Conservation (phyloP, 2,329 filamentous ascomycete genomes). For the Colletotrichum theobromicola region DNA sequence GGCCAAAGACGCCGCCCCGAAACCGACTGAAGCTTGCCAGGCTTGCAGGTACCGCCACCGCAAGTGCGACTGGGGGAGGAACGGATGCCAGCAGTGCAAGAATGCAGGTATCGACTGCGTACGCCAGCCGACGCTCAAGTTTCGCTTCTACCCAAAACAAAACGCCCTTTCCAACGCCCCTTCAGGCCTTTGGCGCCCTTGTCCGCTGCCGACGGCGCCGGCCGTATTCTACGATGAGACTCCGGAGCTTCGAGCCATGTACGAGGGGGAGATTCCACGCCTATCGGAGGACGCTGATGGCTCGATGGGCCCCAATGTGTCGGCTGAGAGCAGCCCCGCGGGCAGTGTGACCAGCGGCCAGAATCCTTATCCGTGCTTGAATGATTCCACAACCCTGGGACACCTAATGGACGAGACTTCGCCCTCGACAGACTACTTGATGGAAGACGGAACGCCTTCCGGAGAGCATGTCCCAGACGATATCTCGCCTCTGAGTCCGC, state of each 20-base stretch:
- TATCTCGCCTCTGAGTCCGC: background rate
- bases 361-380: background rate
- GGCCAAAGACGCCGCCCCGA: background rate
- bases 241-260: background rate
- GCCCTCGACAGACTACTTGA: background rate
- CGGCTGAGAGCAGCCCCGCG: background rate
- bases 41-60: background rate
- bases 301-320: background rate
- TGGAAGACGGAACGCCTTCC: fast-evolving
- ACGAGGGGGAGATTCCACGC: background rate
- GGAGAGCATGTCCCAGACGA: fast-evolving
- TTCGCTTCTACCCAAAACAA: background rate
- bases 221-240: background rate
- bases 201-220: background rate
- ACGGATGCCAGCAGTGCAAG: background rate
- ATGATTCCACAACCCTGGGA: background rate
- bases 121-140: background rate
- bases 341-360: background rate
- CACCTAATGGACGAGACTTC: background rate
- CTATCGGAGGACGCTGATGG: background rate
- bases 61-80: background rate
- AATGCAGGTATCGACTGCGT: background rate
- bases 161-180: background rate
- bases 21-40: background rate
- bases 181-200: background rate